Conservation (phyloP, 345 rosid genomes). For the Microthlaspi erraticum region DNA sequence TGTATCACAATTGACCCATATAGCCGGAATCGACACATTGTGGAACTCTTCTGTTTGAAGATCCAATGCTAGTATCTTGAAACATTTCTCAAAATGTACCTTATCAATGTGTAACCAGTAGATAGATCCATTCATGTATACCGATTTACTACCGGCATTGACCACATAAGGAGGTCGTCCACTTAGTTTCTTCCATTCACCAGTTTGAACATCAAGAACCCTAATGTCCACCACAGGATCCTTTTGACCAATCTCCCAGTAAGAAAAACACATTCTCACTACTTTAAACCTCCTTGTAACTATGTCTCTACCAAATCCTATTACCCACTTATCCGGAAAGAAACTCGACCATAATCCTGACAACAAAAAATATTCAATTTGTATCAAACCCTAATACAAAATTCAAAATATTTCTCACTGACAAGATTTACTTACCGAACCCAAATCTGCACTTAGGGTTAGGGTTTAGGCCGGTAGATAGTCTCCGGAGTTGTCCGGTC, state of each 20-base stretch:
- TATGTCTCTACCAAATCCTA: constrained; percentile 19
- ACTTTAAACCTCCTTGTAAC: not conserved
- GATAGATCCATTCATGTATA: constrained; percentile 8
- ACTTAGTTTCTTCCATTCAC: constrained; percentile 12
- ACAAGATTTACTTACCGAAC: not conserved
- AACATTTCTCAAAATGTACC: not conserved
- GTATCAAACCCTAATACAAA: too few relatives aligned
- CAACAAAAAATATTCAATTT: too few relatives aligned
- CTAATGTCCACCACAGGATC: not conserved
- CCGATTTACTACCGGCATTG: not conserved
- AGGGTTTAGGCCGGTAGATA: constrained; percentile 19
- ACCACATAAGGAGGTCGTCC: not conserved
- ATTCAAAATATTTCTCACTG: too few relatives aligned
- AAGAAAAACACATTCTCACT: not conserved
- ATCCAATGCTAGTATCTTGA: constrained; percentile 5
- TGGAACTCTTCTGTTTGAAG: constrained; percentile 2
- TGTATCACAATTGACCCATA: not conserved
- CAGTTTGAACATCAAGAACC: not conserved
- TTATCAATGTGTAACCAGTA: not conserved
- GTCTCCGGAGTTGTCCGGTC: not conserved
- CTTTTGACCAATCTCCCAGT: not conserved
- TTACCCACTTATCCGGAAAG: too few relatives aligned
- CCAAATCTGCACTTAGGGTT: not conserved
- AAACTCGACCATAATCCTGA: too few relatives aligned
- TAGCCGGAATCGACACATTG: not conserved